phyloP scores from a whole-genome alignment of 768 basidiomycete species.

The Suillus sp. region DNA sequence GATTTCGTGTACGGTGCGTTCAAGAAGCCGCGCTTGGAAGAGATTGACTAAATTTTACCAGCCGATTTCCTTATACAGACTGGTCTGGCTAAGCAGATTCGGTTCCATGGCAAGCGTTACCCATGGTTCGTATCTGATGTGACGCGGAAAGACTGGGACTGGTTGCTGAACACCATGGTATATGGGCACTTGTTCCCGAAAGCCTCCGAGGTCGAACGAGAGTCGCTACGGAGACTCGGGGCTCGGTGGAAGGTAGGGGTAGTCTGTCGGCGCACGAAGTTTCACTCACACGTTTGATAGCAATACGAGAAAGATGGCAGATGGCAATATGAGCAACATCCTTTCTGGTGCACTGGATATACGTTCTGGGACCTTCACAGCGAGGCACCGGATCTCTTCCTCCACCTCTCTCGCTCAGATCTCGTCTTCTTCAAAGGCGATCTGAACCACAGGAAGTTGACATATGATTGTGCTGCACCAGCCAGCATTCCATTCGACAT shows the following conservation, averaged over 20 bases:
- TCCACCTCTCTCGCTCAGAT: conserved; percentile 87
- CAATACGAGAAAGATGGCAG: conserved; percentile 91
- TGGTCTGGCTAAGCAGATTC: conserved; percentile 80
- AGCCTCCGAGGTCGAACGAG: conserved; percentile 75
- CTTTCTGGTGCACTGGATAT: conserved; percentile 96
- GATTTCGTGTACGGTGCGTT: conserved; percentile 80
- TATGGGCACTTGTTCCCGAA: conserved; percentile 92
- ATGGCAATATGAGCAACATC: conserved; percentile 94
- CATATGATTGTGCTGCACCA: conserved; percentile 85
- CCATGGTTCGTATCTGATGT: conserved; percentile 96
- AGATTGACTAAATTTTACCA: conserved; percentile 29
- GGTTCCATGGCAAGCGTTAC: conserved; percentile 95
- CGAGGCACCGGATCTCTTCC: conserved; percentile 89
- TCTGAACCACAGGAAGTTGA: conserved; percentile 89
- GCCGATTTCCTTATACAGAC: conserved; percentile 95
- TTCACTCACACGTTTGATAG: conserved; percentile 36
- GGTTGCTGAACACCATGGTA: conserved; percentile 86
- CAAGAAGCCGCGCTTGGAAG: background rate
- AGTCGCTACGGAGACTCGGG: conserved; percentile 79
- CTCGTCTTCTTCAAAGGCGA: conserved; percentile 96
- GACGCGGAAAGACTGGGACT: conserved; percentile 92
- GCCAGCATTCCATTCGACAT: conserved; percentile 86
- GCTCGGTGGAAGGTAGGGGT: conserved; percentile 80
- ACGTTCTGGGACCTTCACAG: conserved; percentile 87
- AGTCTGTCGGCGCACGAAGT: background rate